These are phyloP conservation scores for Silene vulgaris DNA, from an alignment of 179 eudicot genomes.

Conservation along the genomic window DNA sequence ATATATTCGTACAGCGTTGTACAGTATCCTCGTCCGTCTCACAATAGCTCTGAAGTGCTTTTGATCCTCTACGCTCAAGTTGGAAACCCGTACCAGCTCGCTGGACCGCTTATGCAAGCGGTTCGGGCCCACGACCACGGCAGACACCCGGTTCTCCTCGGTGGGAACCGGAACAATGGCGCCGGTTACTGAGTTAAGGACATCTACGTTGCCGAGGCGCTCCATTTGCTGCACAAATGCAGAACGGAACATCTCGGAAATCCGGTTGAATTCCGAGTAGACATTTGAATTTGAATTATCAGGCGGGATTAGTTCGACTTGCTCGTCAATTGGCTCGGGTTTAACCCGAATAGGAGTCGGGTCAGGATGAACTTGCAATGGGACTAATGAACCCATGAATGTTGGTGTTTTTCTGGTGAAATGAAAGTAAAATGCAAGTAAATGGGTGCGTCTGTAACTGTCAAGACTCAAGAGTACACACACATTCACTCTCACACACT, in stretches of 20 bases:
- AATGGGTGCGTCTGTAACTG: no score
- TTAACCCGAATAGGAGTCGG: constrained; percentile 42
- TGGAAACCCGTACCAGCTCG: constrained; percentile 71
- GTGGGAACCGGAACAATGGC: constrained; percentile 51
- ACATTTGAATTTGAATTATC: constrained; percentile 31
- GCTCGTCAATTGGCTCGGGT: constrained; percentile 44
- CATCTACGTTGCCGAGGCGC: constrained; percentile 20
- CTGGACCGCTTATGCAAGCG: constrained; percentile 38
- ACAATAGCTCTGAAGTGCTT: constrained; percentile 57
- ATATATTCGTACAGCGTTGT: constrained; percentile 53
- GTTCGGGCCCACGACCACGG: constrained; percentile 15
- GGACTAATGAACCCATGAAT: constrained; percentile 46
- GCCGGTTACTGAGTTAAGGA: constrained; percentile 30
- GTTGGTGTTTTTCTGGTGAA: no score
- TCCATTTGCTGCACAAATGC: constrained; percentile 28
- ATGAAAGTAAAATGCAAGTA: no score
- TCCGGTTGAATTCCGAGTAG: constrained; percentile 45
- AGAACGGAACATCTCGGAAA: constrained; percentile 46
- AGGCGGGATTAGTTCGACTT: constrained; percentile 16
- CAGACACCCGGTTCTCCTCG: constrained; percentile 1
- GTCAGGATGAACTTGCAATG: constrained; percentile 41
- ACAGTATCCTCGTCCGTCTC: constrained; percentile 56
- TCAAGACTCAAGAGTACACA: no score
- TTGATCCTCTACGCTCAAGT: constrained; percentile 47
- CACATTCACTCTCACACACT: no score